A percentile compares a stretch with the other conserved stretches of the same genome.
phyloP scores from a whole-genome alignment of 345 rosid species.

The Melaleuca quinquenervia region DNA sequence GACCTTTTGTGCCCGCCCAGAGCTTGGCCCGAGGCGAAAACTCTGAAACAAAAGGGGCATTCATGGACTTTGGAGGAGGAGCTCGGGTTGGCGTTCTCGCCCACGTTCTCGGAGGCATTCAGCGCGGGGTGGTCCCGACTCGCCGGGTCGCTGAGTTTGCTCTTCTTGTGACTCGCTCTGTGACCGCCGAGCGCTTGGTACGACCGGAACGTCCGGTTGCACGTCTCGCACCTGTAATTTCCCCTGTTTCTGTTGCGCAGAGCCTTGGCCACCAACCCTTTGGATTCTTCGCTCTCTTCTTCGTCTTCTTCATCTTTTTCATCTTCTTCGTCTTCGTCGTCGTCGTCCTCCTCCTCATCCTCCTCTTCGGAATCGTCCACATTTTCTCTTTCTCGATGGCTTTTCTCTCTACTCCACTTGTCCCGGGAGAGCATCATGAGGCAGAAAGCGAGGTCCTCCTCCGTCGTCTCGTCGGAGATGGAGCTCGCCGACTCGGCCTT shows the following conservation, averaged over 20 bases:
- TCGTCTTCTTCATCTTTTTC: conserved; percentile 17
- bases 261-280: conserved; percentile 22
- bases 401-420: conserved; percentile 42
- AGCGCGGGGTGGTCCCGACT: background rate
- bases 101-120: conserved; percentile 14
- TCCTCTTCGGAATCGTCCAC: background rate
- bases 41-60: conserved; percentile 79
- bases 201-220: conserved; percentile 69
- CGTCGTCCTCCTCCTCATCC: conserved; percentile 12
- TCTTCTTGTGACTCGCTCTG: conserved; percentile 73
- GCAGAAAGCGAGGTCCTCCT: conserved; percentile 87
- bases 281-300: conserved; percentile 28
- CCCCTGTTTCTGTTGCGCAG: conserved; percentile 17
- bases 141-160: background rate
- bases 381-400: background rate
- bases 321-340: conserved; percentile 5
- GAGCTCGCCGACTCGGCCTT: conserved; percentile 53
- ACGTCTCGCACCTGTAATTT: conserved; percentile 74
- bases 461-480: conserved; percentile 64
- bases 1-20: conserved; percentile 97
- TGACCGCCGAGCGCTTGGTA: conserved; percentile 95
- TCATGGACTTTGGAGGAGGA: conserved; percentile 44
- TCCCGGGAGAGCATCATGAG: conserved; percentile 90
- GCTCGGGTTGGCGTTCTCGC: conserved; percentile 14
- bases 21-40: conserved; percentile 90